These are phyloP conservation scores for Selenicereus undatus DNA, from an alignment of 148 eudicot species.

Conservation along the genomic window DNA sequence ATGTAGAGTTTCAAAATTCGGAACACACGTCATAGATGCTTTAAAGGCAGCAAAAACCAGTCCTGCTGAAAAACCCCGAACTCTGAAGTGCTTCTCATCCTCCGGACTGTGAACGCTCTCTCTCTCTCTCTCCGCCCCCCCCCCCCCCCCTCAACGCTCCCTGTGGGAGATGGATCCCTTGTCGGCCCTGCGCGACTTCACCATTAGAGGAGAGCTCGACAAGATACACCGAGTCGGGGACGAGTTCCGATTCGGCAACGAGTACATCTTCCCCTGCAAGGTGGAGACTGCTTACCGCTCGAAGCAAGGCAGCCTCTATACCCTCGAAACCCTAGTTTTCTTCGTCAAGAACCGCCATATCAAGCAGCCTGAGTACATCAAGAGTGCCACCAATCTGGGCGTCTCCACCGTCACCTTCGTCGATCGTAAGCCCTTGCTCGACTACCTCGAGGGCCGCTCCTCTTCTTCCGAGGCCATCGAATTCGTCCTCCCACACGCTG, in stretches of 20 bases:
- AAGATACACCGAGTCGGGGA: constrained; percentile 47
- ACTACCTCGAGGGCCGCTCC: constrained; percentile 66
- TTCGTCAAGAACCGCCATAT: constrained; percentile 63
- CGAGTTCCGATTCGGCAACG: constrained; percentile 57
- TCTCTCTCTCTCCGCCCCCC: neutral
- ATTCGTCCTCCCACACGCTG: constrained; percentile 25
- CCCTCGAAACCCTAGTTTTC: constrained; percentile 81
- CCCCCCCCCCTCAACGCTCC: neutral
- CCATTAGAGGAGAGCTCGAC: constrained; percentile 56
- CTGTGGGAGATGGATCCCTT: constrained; percentile 62
- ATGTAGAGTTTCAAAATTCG: no score
- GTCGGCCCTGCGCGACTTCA: constrained; percentile 72
- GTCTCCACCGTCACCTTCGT: constrained; percentile 66
- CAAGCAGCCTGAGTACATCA: constrained; percentile 70
- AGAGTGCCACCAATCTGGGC: constrained; percentile 40
- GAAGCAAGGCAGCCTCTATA: constrained; percentile 65
- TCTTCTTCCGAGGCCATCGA: constrained; percentile 64
- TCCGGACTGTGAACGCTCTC: no score
- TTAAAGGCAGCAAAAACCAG: no score
- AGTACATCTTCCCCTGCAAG: constrained; percentile 56
- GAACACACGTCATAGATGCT: no score
- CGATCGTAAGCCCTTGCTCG: constrained; percentile 73
- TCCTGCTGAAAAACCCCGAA: no score
- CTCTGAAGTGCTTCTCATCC: no score
- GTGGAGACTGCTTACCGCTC: constrained; percentile 72